A percentile compares a stretch with the other conserved stretches of the same genome.
Conservation (phyloP, 192 early-diverging fungal species). For the Coemansia reversa region DNA sequence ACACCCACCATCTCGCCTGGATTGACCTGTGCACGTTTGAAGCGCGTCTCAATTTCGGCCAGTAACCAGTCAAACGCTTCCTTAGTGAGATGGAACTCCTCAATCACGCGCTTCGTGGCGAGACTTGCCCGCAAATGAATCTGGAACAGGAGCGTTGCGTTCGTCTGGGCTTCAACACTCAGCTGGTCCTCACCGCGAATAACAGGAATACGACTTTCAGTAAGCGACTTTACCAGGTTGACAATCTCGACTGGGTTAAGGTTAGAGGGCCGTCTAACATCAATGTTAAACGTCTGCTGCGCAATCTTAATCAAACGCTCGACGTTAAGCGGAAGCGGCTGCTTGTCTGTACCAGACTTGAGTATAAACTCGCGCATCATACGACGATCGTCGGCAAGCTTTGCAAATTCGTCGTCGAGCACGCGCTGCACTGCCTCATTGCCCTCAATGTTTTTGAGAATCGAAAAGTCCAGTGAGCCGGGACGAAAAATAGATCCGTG, state of each 20-base stretch:
- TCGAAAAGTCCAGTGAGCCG: conserved; percentile 66
- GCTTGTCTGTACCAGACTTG: conserved; percentile 65
- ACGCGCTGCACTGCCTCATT: conserved; percentile 66
- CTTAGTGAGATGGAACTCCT: conserved; percentile 81
- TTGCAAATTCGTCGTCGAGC: conserved; percentile 80
- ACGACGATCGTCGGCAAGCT: conserved; percentile 74
- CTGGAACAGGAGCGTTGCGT: conserved; percentile 91
- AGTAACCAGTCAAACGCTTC: conserved; percentile 94
- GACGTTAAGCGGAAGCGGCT: conserved; percentile 92
- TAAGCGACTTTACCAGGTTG: conserved; percentile 69
- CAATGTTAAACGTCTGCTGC: conserved; percentile 84
- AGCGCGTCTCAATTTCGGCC: conserved; percentile 89
- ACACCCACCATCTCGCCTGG: conserved; percentile 98
- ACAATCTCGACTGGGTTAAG: conserved; percentile 83
- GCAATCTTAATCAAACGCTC: conserved; percentile 87
- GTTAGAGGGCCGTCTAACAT: conserved; percentile 75
- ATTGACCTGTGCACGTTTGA: conserved; percentile 86
- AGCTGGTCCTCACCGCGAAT: conserved; percentile 88
- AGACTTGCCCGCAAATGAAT: conserved; percentile 81
- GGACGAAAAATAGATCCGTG: conserved; percentile 65
- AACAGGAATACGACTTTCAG: conserved; percentile 67
- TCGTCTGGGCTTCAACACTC: conserved; percentile 81
- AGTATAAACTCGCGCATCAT: conserved; percentile 80
- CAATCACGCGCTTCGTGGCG: conserved; percentile 80
- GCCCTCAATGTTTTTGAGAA: conserved; percentile 75